These are phyloP conservation scores for Podospora bellae-mahoneyi DNA, from an alignment of 495 filamentous ascomycete genomes.

Conservation along the genomic window DNA sequence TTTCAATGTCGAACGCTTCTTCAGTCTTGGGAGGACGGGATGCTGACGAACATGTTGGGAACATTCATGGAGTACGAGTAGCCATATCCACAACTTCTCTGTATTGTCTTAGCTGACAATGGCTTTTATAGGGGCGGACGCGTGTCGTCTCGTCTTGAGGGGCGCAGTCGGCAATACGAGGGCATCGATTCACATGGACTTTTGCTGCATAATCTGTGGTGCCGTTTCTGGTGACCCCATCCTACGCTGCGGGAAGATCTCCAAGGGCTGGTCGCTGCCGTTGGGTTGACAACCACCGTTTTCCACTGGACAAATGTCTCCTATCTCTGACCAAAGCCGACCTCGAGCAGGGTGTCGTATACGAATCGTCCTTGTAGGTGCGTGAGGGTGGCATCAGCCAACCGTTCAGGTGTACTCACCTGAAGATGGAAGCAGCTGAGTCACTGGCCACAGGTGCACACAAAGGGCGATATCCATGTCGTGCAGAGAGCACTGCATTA, in stretches of 20 bases:
- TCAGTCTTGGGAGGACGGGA: background rate
- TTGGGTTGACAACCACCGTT: background rate
- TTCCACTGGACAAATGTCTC: background rate
- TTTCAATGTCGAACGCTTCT: background rate
- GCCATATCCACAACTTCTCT: background rate
- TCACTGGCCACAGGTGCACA: background rate
- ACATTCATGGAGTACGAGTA: background rate
- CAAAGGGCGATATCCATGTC: background rate
- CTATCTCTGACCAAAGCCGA: background rate
- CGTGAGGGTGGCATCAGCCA: background rate
- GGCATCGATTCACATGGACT: conserved; percentile 3
- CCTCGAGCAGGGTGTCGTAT: background rate
- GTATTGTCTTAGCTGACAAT: background rate
- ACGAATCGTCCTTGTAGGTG: background rate
- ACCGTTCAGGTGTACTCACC: background rate
- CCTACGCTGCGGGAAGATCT: background rate
- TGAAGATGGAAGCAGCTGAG: background rate
- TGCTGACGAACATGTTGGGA: background rate
- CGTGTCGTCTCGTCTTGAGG: conserved; percentile 4
- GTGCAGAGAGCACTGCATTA: conserved; percentile 1
- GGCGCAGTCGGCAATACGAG: conserved; percentile 10
- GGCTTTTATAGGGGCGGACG: background rate
- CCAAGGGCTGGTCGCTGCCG: too few relatives aligned
- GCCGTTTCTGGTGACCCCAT: background rate
- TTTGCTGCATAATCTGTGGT: background rate